These are phyloP conservation scores for Podospora sp. DNA, from an alignment of 495 filamentous ascomycete species.

Conservation along the genomic window DNA sequence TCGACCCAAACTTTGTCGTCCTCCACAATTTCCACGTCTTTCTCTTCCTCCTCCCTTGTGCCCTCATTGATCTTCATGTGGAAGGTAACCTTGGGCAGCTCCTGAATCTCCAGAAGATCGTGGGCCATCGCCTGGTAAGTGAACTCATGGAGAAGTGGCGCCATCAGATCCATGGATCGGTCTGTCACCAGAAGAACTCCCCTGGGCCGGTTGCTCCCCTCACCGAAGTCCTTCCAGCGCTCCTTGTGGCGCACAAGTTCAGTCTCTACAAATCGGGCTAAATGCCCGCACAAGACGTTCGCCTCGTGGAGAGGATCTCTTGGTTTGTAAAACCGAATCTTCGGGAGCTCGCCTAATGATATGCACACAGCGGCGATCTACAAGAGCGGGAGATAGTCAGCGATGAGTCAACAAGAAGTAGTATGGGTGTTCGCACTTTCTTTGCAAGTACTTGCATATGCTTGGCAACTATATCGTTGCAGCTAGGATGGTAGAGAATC, in stretches of 20 bases:
- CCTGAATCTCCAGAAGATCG: conserved; percentile 83
- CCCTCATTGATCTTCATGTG: conserved; percentile 77
- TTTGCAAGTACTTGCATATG: conserved; percentile 84
- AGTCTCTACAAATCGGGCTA: conserved; percentile 89
- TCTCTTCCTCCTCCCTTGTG: conserved; percentile 64
- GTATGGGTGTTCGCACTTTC: conserved; percentile 62
- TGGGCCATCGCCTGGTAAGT: conserved; percentile 98
- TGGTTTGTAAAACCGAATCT: conserved; percentile 86
- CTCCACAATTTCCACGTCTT: conserved; percentile 87
- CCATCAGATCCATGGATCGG: conserved; percentile 85
- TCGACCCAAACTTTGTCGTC: conserved; percentile 92
- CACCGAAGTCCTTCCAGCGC: conserved; percentile 80
- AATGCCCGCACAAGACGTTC: conserved; percentile 76
- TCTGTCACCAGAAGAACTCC: conserved; percentile 87
- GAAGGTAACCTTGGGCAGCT: conserved; percentile 85
- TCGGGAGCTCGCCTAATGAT: conserved; percentile 82
- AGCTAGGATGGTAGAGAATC: conserved; percentile 85
- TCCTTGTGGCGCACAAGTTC: conserved; percentile 86
- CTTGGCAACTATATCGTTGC: conserved; percentile 75
- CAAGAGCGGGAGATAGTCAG: conserved; percentile 31
- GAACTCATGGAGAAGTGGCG: conserved; percentile 91
- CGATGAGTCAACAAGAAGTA: background rate
- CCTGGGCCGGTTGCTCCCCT: conserved; percentile 74
- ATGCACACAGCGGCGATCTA: conserved; percentile 85
- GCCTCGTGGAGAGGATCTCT: conserved; percentile 79